Percentiles rank a stretch among this genome's conserved stretches.
phyloP scores from a whole-genome alignment of 2,329 filamentous ascomycete species.

The Cordyceps farinosa region DNA sequence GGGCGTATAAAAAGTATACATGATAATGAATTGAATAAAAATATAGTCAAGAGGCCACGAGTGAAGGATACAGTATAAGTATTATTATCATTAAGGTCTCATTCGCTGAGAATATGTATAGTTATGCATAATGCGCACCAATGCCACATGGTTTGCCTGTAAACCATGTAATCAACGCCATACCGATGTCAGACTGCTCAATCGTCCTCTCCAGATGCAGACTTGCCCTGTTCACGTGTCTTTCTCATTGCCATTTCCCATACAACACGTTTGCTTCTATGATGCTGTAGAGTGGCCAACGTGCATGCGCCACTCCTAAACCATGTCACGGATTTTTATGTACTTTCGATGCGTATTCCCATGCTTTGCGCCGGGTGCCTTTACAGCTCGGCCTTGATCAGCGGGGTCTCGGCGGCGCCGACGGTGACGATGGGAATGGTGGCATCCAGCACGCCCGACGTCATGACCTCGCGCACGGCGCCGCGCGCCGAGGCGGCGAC shows the following conservation, averaged over 20 bases:
- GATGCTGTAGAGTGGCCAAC: too few relatives aligned
- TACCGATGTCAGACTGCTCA: neutral
- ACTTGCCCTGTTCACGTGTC: neutral
- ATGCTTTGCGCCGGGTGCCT: too few relatives aligned
- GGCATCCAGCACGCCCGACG: constrained; percentile 28
- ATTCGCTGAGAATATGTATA: constrained; percentile 5
- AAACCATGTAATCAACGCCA: neutral
- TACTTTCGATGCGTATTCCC: neutral
- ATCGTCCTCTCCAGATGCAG: neutral
- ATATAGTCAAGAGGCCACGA: neutral
- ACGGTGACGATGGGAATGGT: constrained; percentile 25
- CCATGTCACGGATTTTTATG: too few relatives aligned
- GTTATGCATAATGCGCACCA: constrained; percentile 6
- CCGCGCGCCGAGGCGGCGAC: constrained; percentile 36
- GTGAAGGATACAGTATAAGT: neutral
- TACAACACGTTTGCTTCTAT: neutral
- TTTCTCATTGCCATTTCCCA: neutral
- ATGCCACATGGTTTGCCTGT: neutral
- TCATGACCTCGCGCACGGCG: constrained; percentile 25
- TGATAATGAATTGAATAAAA: neutral
- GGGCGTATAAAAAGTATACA: constrained; percentile 1
- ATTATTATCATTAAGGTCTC: constrained; percentile 17
- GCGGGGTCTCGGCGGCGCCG: constrained; percentile 25
- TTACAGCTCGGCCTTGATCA: constrained; percentile 35
- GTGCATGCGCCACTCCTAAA: neutral